Evolutionary conservation across 192 early-diverging fungal species (phyloP), one percentile per base, ranked within the genome.

Genomic region (Umbelopsis sp.): DNA sequence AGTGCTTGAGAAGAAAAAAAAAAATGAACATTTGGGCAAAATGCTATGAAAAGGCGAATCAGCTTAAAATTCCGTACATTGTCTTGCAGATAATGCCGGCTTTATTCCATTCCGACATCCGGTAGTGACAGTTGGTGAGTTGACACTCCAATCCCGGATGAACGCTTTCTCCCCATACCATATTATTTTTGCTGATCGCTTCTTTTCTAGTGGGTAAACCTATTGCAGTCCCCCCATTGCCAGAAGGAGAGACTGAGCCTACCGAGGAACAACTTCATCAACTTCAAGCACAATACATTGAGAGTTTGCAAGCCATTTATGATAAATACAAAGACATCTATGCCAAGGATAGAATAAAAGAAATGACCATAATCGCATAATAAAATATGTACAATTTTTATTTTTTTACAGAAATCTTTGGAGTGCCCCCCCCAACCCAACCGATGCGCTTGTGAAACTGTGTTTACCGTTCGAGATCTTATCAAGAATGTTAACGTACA

Each of bases 241-340:
- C 71, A 31, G 80, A 68, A 24, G 76, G 69, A 0, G 77, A 82
- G 17, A 71, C 79, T 36, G 83, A 88, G 22, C 92, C 92, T 29
- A 88, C 86, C 6, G 74, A 82, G 22, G 89, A 90, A 59, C 79
- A 91, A 34, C 17, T 93, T 11, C 26, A 76, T 8, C 81, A 81
- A 31, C 82, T 90, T 45, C 93, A 95, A 34, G 75, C 84, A 52
- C 66, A 82, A 70, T 95, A 95, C 67, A 84, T 95, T 71, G 84
- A 88, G 25, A 90, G 77, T 32, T 72, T 95, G 49, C 43, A 86
- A 74, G 24, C 34, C 8, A 82, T 95, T 21, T 93, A 84, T 79
- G 80, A 93, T 34, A 73, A 77, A 22, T 86, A 92, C 82, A 93
- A 93, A 81, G 90, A 93, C 62, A 75, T 85, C 34, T 92, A 92